Conservation (phyloP, 768 basidiomycete species). For the Mycena indigotica region DNA sequence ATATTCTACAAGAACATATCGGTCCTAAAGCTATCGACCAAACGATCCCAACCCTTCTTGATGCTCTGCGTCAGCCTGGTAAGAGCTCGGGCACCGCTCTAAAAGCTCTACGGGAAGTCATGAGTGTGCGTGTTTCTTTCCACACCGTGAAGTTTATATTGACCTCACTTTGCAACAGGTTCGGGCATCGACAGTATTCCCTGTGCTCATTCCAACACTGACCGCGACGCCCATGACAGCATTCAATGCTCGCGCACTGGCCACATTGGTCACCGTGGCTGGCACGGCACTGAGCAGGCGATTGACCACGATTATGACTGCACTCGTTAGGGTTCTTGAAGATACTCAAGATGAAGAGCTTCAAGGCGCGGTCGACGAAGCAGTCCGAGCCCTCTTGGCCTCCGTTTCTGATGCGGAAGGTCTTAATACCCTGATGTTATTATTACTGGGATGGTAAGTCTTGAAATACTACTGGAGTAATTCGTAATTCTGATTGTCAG, state of each 20-base stretch:
- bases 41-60: slow-evolving; percentile 92
- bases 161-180: slow-evolving; percentile 65
- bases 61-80: slow-evolving; percentile 91
- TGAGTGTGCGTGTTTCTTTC: slow-evolving; percentile 63
- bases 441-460: slow-evolving; percentile 86
- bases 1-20: slow-evolving; percentile 88
- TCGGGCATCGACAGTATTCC: slow-evolving; percentile 94
- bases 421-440: slow-evolving; percentile 84
- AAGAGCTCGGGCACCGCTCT: slow-evolving; percentile 94
- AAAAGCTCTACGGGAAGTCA: slow-evolving; percentile 90
- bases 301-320: slow-evolving; percentile 72
- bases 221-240: slow-evolving; percentile 88
- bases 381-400: slow-evolving; percentile 69
- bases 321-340: slow-evolving; percentile 80
- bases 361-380: slow-evolving; percentile 67
- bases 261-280: slow-evolving; percentile 90
- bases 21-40: slow-evolving; percentile 93
- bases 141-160: not conserved
- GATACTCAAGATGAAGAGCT: slow-evolving; percentile 72
- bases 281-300: slow-evolving; percentile 87
- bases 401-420: slow-evolving; percentile 88
- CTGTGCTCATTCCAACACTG: slow-evolving; percentile 91
- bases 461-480: not conserved
- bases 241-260: slow-evolving; percentile 92
- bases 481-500: slow-evolving; percentile 39